Conservation (phyloP, 176 grass and related monocot species). For the Paspalum notatum region DNA sequence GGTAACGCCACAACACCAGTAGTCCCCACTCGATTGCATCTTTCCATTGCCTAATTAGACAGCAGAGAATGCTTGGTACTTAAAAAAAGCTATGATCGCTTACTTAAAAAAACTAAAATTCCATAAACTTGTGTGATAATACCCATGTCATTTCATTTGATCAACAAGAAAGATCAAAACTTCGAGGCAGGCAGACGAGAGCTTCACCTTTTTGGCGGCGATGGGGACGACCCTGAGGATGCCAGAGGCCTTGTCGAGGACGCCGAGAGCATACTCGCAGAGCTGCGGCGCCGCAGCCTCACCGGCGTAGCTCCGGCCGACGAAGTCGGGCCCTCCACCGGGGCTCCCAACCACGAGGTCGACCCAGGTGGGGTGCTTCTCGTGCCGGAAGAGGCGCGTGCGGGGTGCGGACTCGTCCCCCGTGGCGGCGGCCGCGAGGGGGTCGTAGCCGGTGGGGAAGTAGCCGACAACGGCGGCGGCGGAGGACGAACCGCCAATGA, state of each 20-base stretch:
- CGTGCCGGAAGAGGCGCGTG: slow-evolving; percentile 52
- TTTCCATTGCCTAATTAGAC: neutral
- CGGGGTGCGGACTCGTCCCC: neutral
- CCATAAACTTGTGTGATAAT: neutral
- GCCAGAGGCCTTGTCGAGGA: slow-evolving; percentile 77
- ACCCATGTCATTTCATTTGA: neutral
- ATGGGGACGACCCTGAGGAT: slow-evolving; percentile 85
- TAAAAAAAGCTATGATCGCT: neutral
- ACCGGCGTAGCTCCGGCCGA: slow-evolving; percentile 74
- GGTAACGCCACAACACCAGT: neutral
- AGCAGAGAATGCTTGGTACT: neutral
- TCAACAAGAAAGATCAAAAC: neutral
- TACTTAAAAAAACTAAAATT: neutral
- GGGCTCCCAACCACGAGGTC: slow-evolving; percentile 63
- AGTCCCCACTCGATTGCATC: neutral
- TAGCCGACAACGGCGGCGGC: slow-evolving; percentile 59
- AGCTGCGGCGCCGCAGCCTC: slow-evolving; percentile 69
- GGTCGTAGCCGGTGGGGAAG: slow-evolving; percentile 84
- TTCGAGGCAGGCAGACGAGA: neutral
- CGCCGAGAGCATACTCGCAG: slow-evolving; percentile 75
- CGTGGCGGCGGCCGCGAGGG: neutral
- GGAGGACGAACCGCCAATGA: neutral
- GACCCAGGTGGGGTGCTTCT: slow-evolving; percentile 50
- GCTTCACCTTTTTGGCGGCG: slow-evolving; percentile 64
- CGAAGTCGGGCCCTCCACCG: slow-evolving; percentile 61